Percentiles rank a stretch among this genome's conserved stretches.
These are phyloP conservation scores for Digitaria exilis DNA, from an alignment of 202 grass and related monocot genomes.

Conservation along the genomic window DNA sequence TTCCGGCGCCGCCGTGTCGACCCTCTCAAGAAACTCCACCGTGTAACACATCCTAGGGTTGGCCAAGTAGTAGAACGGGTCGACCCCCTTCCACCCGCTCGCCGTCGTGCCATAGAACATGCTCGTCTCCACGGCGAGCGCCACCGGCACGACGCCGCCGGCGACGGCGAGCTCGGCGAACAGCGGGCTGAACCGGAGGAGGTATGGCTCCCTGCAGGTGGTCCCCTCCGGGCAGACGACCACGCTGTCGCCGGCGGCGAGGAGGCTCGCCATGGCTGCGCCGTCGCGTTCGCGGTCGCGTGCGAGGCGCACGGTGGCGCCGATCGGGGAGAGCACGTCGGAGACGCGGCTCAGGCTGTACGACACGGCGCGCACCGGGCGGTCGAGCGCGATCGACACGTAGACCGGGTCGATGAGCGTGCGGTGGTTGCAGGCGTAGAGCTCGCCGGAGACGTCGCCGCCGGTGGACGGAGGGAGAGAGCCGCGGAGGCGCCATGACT, in stretches of 20 bases:
- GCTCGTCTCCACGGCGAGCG: conserved; percentile 38
- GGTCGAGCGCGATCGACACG: conserved; percentile 56
- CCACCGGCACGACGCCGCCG: conserved; percentile 35
- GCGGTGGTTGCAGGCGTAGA: conserved; percentile 86
- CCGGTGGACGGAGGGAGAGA: neutral
- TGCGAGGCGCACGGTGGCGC: conserved; percentile 44
- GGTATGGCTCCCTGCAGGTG: conserved; percentile 70
- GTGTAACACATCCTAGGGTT: conserved; percentile 69
- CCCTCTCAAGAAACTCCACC: conserved; percentile 48
- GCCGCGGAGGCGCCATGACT: conserved; percentile 56
- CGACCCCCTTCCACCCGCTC: conserved; percentile 63
- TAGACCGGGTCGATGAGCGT: conserved; percentile 75
- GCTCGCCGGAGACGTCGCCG: neutral
- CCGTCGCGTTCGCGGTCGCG: conserved; percentile 53
- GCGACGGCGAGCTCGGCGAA: conserved; percentile 35
- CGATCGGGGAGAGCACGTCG: conserved; percentile 63
- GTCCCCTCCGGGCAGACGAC: conserved; percentile 82
- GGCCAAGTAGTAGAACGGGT: conserved; percentile 57
- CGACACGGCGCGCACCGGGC: conserved; percentile 50
- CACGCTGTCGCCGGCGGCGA: conserved; percentile 35
- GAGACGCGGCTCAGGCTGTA: conserved; percentile 67
- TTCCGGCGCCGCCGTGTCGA: conserved; percentile 56
- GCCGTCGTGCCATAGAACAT: conserved; percentile 81
- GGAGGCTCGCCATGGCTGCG: conserved; percentile 50
- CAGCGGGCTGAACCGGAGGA: conserved; percentile 81